Base-by-base conservation (phyloP, 441 rosid species). In the Brassica balearica region DNA sequence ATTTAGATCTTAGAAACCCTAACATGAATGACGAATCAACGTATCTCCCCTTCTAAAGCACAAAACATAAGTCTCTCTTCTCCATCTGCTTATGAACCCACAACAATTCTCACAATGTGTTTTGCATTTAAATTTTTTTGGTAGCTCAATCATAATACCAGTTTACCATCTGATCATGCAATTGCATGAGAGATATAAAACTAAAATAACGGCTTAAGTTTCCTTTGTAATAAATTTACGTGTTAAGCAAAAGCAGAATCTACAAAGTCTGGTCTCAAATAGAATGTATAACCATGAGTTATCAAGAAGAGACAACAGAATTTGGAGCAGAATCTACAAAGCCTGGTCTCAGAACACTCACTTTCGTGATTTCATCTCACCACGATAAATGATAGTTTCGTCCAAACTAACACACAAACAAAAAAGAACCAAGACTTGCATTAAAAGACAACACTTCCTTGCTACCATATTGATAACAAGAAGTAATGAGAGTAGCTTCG, bases 361-460 rank as follows among this genome's bases (percentile, higher is more conserved):
- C 34, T 29, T 29, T 29, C 34, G 1, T 29, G 34, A 29, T 29
- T 5, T 29, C 34, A 29, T 29, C 34, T 29, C 34, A 29, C 77
- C 77, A 5, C 48, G 67, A 41, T 68, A 73, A 55, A 62, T 1
- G 5, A 25, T 36, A n/a, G 23, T 55, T 64, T 66, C 12, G 56
- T 65, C 43, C 17, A 48, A 48, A n/a, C 59, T 53, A 53, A 55
- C 19, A 4, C n/a, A n/a, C n/a, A 48, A 48, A 55, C 69, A 69
- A 60, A 80, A 73, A 29, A 61, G 69, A 65, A 5, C 7, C 8
- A 6, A 55, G 67, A n/a, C 73, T 74, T 23, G 48, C 15, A 65
- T 46, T 65, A 60, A 75, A 80, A 75, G 59, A 75, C 64, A 66
- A 75, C 61, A 61, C 25, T 34, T 71, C 6, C 10, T 10, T 69